A percentile compares a stretch with the other conserved stretches of the same genome.
Evolutionary conservation across 306 rosid species (phyloP).

Genomic region (Leucaena leucocephala): DNA sequence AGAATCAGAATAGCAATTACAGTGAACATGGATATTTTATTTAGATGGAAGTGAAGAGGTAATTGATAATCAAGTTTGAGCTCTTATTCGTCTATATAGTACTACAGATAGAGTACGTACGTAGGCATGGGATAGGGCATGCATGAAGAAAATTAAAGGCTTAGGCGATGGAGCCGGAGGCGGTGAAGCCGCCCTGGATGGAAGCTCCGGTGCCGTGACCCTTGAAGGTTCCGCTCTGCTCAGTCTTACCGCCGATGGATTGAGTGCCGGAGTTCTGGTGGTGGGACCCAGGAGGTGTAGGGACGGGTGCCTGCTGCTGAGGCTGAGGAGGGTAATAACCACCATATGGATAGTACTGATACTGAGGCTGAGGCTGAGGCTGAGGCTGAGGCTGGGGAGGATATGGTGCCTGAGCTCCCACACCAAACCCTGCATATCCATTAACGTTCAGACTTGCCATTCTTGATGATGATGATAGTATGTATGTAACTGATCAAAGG

Average conservation of each 20-base stretch:
- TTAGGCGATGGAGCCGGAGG: background rate
- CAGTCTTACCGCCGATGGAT: background rate
- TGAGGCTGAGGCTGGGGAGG: background rate
- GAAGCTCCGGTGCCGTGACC: constrained; percentile 8
- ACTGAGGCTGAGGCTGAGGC: background rate
- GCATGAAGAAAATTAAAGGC: background rate
- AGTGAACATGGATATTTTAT: background rate
- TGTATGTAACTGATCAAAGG: too few relatives aligned
- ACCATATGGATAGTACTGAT: constrained; percentile 5
- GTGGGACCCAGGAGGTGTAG: background rate
- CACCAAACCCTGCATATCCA: background rate
- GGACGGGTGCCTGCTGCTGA: background rate
- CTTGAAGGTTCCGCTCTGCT: constrained; percentile 8
- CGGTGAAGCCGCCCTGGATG: constrained; percentile 23
- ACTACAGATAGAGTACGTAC: background rate
- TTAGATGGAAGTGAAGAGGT: background rate
- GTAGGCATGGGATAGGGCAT: background rate
- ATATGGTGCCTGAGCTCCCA: background rate
- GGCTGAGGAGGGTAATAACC: background rate
- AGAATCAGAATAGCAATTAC: background rate
- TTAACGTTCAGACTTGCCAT: background rate
- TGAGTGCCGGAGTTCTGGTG: background rate
- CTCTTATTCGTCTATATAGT: background rate
- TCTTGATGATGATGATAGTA: background rate
- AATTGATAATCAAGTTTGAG: background rate